phyloP scores from a whole-genome alignment of 148 eudicot genomes.

The Spergularia bocconei region DNA sequence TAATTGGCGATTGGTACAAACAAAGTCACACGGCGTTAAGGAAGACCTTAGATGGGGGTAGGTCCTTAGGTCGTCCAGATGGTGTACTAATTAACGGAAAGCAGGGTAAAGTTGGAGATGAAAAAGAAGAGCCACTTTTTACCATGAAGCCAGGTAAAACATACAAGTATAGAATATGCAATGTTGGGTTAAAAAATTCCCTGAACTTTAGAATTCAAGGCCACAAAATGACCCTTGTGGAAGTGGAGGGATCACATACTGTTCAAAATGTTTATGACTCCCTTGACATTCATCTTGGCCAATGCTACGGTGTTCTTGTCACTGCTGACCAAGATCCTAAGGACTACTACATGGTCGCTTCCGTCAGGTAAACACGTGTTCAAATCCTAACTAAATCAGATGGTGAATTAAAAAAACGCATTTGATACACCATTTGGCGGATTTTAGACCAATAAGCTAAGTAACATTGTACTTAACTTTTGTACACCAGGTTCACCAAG shows the following conservation, averaged over 20 bases:
- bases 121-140: conserved; percentile 35
- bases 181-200: conserved; percentile 47
- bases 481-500: conserved; percentile 33
- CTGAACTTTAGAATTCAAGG: conserved; percentile 58
- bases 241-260: conserved; percentile 58
- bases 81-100: conserved; percentile 61
- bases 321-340: conserved; percentile 57
- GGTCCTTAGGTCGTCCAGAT: conserved; percentile 47
- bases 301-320: conserved; percentile 54
- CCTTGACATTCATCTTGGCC: conserved; percentile 57
- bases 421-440: not conserved
- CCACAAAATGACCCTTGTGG: conserved; percentile 52
- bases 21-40: conserved; percentile 42
- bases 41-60: conserved; percentile 40
- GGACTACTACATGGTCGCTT: conserved; percentile 57
- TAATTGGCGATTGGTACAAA: conserved; percentile 59
- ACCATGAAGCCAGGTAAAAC: conserved; percentile 56
- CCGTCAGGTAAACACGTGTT: conserved; percentile 25
- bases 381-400: not conserved
- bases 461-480: not conserved
- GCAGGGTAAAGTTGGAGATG: conserved; percentile 44
- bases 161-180: conserved; percentile 54
- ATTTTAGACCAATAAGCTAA: not conserved
- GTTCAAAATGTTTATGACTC: conserved; percentile 49
- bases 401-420: not conserved